Evolutionary conservation across 129 eudicot genomes (phyloP), one percentile per base, ranked within the genome.

Genomic region (Artemisia annua): DNA sequence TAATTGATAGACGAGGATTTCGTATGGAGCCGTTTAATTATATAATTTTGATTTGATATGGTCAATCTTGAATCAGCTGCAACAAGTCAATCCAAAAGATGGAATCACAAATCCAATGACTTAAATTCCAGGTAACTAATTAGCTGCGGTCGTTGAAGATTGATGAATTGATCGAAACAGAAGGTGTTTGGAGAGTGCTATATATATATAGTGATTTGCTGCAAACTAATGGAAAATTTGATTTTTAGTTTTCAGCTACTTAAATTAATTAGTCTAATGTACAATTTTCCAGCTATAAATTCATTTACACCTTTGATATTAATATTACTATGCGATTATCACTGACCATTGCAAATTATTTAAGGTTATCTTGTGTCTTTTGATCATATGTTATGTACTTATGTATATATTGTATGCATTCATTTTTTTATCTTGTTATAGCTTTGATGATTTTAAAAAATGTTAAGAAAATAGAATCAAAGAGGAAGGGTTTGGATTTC

Each of bases 231-330:
- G 75, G 70, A 77, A 71, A 78, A 78, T 64, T 78, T 72, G 78
- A 60, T 71, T 72, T 62, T 71, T 46, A 30, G 63, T 72, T 78
- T 78, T 46, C 71, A 71, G 77, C 67, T 28, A 54, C 57, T 71
- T 78, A 28, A 69, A 39, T 69, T 70, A 22, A 70, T 70, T 78
- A 78, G 82, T 58, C 73, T 78, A 64, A 71, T 78, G 82, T 78
- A 71, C 82, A 78, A 78, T 78, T 78, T 78, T 78, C 63, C 46
- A 13, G 77, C 71, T 78, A 71, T 78, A 78, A 64, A 64, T 78
- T 71, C 69, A 78, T 78, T 63, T 71, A 71, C 82, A 78, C 63
- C 73, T 64, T 72, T 65, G 58, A 39, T 71, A 63, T 71, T 22
- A 43, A 24, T 55, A 53, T 70, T 70, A 11, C 48, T 59, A 32